Base-by-base conservation (phyloP, 2,329 filamentous ascomycete genomes). In the Thielaviopsis euricoi region DNA sequence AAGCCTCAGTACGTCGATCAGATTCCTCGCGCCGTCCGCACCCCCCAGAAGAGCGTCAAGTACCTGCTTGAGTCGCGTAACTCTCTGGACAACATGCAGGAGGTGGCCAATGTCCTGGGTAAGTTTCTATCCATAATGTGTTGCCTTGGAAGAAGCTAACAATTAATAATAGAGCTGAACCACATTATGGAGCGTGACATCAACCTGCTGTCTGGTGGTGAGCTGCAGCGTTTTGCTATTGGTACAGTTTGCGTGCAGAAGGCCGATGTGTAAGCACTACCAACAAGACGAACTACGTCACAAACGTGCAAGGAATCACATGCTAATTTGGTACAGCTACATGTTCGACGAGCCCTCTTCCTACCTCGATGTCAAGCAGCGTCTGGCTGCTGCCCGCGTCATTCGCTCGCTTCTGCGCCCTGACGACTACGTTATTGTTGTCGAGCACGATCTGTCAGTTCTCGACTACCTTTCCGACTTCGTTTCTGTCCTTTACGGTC, bases 331-430 rank as follows among this genome's bases (percentile, higher is more conserved):
- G n/a, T 49, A 1, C 46, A 62, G 61, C 12, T 98, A 98, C 79
- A 97, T 98, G 93, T 98, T 98, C 67, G 93, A 98, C 72, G 93
- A 98, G 76, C 94, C 94, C 19, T 97, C 91, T 48, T 98, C 93
- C 43, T 98, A 96, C 73, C 81, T 98, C 60, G 94, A 98, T 86
- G 93, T 98, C 69, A 97, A 97, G 80, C 93, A 98, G 74, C 87
- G 93, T 84, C 77, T 98, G 64, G 87, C 86, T 64, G 93, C 94
- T 62, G 91, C 89, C 65, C 82, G 86, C 65, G 87, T 95, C 65
- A 97, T 98, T 66, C 89, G 93, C 64, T 90, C 88, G 62, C 82
- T 98, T 54, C 81, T 96, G 57, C 81, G 87, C 53, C 82, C 89
- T 52, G 81, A 96, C 66, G 88, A 95, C 75, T 98, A 97, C 69